Conservation (phyloP, 768 basidiomycete genomes). For the Tephrocybe sp. region DNA sequence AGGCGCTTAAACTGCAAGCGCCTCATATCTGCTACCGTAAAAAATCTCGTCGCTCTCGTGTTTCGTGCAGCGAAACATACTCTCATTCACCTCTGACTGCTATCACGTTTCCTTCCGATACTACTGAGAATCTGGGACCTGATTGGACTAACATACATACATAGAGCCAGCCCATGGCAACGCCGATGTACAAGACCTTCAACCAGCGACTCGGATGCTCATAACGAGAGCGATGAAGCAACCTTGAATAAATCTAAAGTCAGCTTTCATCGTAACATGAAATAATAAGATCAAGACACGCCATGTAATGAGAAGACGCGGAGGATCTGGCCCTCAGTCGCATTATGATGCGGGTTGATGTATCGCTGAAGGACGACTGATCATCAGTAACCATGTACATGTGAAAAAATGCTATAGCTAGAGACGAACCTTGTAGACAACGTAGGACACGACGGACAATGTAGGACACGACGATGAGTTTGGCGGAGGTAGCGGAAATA, state of each 20-base stretch:
- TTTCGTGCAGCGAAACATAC: no score
- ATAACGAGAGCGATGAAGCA: slow-evolving; percentile 72
- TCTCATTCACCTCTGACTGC: no score
- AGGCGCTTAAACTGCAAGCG: no score
- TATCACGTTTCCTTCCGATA: no score
- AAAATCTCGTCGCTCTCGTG: no score
- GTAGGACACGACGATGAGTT: slow-evolving; percentile 88
- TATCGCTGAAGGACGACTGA: slow-evolving; percentile 52
- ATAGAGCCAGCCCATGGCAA: slow-evolving; percentile 94
- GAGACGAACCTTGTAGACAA: slow-evolving; percentile 68
- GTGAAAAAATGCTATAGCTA: no score
- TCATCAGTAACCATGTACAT: background rate
- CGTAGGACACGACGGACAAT: slow-evolving; percentile 84
- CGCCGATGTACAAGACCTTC: slow-evolving; percentile 88
- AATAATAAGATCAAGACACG: slow-evolving; percentile 25
- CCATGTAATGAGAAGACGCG: slow-evolving; percentile 68
- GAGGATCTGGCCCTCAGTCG: slow-evolving; percentile 74
- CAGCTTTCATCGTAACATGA: background rate
- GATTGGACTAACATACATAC: slow-evolving; percentile 44
- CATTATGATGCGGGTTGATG: slow-evolving; percentile 79
- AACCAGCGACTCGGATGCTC: slow-evolving; percentile 78
- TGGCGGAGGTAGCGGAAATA: slow-evolving; percentile 83
- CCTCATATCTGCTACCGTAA: no score
- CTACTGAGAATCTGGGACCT: background rate
- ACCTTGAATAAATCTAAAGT: slow-evolving; percentile 48